Base-by-base conservation (phyloP, 257 asterid species). In the Salvia rosmarinus region DNA sequence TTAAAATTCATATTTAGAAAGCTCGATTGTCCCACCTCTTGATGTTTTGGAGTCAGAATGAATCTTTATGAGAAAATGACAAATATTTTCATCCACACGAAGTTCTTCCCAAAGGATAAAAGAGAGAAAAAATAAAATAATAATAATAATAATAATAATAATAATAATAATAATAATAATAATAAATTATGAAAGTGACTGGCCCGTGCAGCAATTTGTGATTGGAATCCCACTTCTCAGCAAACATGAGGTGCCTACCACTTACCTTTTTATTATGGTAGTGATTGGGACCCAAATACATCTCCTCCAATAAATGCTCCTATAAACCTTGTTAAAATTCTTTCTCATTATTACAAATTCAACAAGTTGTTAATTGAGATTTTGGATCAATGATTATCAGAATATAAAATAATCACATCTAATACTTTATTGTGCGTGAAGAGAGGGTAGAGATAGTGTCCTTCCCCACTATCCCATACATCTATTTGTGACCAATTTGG, bases 231-330 rank as follows among this genome's bases (percentile, higher is more conserved):
- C 78, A 64, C 20, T 56, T 65, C 39, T 78, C 82, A 73, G 62
- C 81, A 72, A 67, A 42, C 79, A 69, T 55, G 73, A 39, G 76
- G 67, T 74, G 79, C 83, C 35, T 19, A 16, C 68, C 28, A 62
- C 85, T 56, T 78, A 60, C 84, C 84, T 64, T 61, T 57, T 75
- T 75, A 55, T 59, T 54, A 75, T 59, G 77, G 63, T 55, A 56
- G 5, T 4, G 40, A 35, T 35, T 35, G 78, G 86, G 82, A 42
- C 76, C 85, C 73, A 71, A 75, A 60, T 71, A 69, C 14, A 66
- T 10, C 32, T 16, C 49, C 61, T 49, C 57, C 3, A 63, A 55
- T 79, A 59, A 81, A 56, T 72, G 82, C 81, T 71, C 30, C 70
- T 30, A 50, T 46, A 20, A 62, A 52, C 14, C 23, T 70, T 50